These are phyloP conservation scores for Tetrapisispora phaffii DNA, from an alignment of 805 yeast species.

Conservation along the genomic window DNA sequence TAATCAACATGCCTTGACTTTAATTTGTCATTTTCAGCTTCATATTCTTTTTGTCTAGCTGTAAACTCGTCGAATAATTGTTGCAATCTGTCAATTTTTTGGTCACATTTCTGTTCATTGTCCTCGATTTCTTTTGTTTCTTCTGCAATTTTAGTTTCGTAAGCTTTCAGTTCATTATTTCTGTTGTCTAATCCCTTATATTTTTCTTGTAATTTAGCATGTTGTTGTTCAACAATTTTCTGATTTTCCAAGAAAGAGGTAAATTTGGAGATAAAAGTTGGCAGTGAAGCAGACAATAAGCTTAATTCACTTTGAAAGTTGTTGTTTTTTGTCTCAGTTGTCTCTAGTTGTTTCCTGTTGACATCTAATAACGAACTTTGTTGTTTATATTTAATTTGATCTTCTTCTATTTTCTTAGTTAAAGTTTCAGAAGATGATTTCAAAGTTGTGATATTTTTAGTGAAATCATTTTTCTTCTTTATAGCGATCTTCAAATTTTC, in stretches of 20 bases:
- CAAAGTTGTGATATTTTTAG: conserved; percentile 56
- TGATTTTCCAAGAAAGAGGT: conserved; percentile 30
- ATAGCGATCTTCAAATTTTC: conserved; percentile 54
- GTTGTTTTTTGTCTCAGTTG: conserved; percentile 40
- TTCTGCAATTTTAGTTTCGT: conserved; percentile 26
- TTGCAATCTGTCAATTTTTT: conserved; percentile 31
- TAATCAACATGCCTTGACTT: conserved; percentile 31
- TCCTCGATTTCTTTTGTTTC: conserved; percentile 29
- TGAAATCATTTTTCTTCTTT: conserved; percentile 50
- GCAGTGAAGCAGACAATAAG: conserved; percentile 23
- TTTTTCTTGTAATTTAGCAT: conserved; percentile 21
- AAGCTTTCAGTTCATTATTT: conserved; percentile 27
- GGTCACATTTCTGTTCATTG: conserved; percentile 29
- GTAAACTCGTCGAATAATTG: conserved; percentile 29
- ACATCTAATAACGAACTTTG: conserved; percentile 54
- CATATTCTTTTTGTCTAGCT: conserved; percentile 14
- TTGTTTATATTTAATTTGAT: conserved; percentile 45
- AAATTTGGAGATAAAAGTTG: conserved; percentile 19
- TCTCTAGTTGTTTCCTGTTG: conserved; percentile 56
- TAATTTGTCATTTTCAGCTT: conserved; percentile 27
- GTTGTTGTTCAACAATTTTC: conserved; percentile 29
- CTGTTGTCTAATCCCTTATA: conserved; percentile 27
- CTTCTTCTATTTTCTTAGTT: conserved; percentile 43
- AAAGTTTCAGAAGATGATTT: conserved; percentile 59
- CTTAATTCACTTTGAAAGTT: conserved; percentile 35